Evolutionary conservation across 129 eudicot genomes (phyloP).

Genomic region (Helianthus annuus): HanXRQr2.0-SUNRISE NC_035437.2:23184962-23185461

Average conservation of each 20-base stretch:
- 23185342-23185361: slow-evolving; percentile 96
- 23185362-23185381: slow-evolving; percentile 93
- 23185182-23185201: neutral
- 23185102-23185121: neutral
- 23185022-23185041: no score
- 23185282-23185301: slow-evolving; percentile 27
- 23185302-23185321: slow-evolving; percentile 93
- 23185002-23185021: no score
- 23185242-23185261: slow-evolving; percentile 7
- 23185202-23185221: neutral
- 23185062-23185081: no score
- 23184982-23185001: no score
- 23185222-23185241: neutral
- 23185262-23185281: slow-evolving; percentile 31
- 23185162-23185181: neutral
- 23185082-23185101: no score
- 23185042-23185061: no score
- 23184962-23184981: no score
- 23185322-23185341: slow-evolving; percentile 96
- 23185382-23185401: slow-evolving; percentile 87
- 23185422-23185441: slow-evolving; percentile 99
- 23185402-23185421: slow-evolving; percentile 93
- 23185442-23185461: slow-evolving; percentile 94
- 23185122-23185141: neutral
- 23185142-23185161: neutral